phyloP scores from a whole-genome alignment of 768 basidiomycete species.

The Leccinum boreale region DNA sequence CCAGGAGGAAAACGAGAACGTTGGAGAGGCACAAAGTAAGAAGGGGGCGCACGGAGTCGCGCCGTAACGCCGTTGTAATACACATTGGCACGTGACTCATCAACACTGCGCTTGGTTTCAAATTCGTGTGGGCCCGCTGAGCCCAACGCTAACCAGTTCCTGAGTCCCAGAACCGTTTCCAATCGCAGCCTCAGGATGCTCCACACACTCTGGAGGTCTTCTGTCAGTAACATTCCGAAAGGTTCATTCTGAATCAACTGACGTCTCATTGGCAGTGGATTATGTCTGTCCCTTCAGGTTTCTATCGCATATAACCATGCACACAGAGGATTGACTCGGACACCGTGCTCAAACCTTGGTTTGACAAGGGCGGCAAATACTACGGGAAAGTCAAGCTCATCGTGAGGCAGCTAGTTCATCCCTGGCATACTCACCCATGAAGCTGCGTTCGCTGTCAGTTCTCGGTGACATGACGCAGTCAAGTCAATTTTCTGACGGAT shows the following conservation, averaged over 20 bases:
- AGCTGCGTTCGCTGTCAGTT: slow-evolving; percentile 70
- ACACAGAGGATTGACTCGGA: slow-evolving; percentile 27
- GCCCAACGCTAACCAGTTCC: no score
- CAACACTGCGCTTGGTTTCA: no score
- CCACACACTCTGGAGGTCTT: slow-evolving; percentile 82
- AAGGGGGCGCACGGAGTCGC: no score
- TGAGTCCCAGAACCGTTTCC: no score
- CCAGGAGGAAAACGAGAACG: no score
- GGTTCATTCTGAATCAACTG: neutral
- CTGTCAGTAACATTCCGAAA: slow-evolving; percentile 39
- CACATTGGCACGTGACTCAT: no score
- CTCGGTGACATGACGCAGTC: neutral
- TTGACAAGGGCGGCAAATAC: slow-evolving; percentile 59
- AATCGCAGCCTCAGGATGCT: slow-evolving; percentile 32
- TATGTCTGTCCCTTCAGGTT: slow-evolving; percentile 86
- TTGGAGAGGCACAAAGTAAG: no score
- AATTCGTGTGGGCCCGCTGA: no score
- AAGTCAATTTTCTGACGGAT: neutral
- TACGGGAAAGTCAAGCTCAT: slow-evolving; percentile 71
- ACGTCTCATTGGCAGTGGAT: slow-evolving; percentile 51
- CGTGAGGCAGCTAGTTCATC: slow-evolving; percentile 69
- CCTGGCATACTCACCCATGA: slow-evolving; percentile 84
- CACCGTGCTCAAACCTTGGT: slow-evolving; percentile 39
- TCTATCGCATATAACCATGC: neutral
- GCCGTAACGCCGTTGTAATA: no score